Evolutionary conservation across 2,329 filamentous ascomycete genomes (phyloP), one percentile per base, ranked within the genome.

Genomic region (Geosmithia putterillii): DNA sequence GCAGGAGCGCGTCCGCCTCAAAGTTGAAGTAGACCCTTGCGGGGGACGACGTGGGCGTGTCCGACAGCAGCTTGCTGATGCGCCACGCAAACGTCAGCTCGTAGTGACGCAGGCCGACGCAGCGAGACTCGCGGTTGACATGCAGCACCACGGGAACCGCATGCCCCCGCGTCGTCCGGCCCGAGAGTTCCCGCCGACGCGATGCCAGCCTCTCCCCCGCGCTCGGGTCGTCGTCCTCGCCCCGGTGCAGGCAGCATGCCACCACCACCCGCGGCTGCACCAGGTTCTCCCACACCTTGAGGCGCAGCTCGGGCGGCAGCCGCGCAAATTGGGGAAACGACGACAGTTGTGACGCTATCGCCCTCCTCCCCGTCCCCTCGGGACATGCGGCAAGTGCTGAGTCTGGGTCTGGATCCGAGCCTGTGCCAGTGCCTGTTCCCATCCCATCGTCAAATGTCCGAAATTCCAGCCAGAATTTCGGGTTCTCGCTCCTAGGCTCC

Each of bases 21-120:
- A 67, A 73, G 56, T 69, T 66, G 65, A 73, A 73, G 60, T 63
- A 72, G 14, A 64, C 60, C 22, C 56, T 56, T 2, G 66, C 56
- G 9, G 59, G 57, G 17, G 55, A 59, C 53, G 55, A 59, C 43
- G 56, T 47, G 35, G 57, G 57, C 46, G 55, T 56, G 47, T 54
- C 57, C 34, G 54, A 55, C 23, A 67, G 55, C 19, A 64, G 57
- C 44, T 57, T 60, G 17, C 67, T 69, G 41, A 68, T 60, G 45
- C 61, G 62, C 69, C 69, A 73, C 41, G 59, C 52, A 50, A 73
- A 72, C 10, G 67, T 56, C 32, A 60, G 62, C 51, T 66, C 62
- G 57, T 73, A 73, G 52, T 63, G 64, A 18, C 48, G 44, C 22
- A 66, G 58, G 2, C 62, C 69, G 7, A 70, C 53, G 18, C 52